A percentile compares a stretch with the other conserved stretches of the same genome.
Conservation (phyloP, 2,329 filamentous ascomycete species). For the Verticillium tricorpus region DNA sequence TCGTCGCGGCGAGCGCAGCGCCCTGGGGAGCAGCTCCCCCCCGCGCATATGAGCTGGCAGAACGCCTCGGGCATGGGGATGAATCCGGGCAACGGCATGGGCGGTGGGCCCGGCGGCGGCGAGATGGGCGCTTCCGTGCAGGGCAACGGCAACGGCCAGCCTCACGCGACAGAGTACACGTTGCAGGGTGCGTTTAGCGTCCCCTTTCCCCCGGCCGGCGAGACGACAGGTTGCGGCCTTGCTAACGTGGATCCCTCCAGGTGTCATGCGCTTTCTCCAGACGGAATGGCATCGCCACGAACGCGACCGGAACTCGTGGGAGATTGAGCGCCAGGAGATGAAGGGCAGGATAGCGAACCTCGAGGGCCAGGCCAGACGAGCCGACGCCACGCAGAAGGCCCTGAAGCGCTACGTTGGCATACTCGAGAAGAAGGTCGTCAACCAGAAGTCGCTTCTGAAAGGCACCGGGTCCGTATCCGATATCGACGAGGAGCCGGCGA, state of each 20-base stretch:
- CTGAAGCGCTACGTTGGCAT: constrained; percentile 87
- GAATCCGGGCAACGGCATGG: constrained; percentile 35
- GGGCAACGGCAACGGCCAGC: constrained; percentile 43
- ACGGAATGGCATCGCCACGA: constrained; percentile 99
- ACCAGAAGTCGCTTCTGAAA: constrained; percentile 70
- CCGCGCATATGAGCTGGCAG: constrained; percentile 29
- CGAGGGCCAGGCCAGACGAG: constrained; percentile 82
- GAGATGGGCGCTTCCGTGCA: constrained; percentile 33
- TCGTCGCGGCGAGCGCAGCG: background rate
- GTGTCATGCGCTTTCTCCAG: constrained; percentile 98
- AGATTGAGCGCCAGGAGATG: constrained; percentile 99
- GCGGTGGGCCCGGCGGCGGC: constrained; percentile 35
- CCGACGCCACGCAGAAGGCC: constrained; percentile 83
- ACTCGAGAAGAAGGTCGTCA: constrained; percentile 81
- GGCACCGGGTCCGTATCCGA: constrained; percentile 36
- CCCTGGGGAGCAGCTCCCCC: constrained; percentile 8
- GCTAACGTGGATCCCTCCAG: constrained; percentile 34
- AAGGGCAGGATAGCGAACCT: constrained; percentile 93
- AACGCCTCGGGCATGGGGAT: constrained; percentile 33
- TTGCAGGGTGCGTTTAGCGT: constrained; percentile 40
- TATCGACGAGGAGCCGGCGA: constrained; percentile 33
- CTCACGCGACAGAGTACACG: constrained; percentile 58
- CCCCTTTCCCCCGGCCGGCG: background rate
- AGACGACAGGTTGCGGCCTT: background rate
- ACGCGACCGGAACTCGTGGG: constrained; percentile 95